phyloP scores from a whole-genome alignment of 768 basidiomycete species.

The Leccinum longicurvipes region DNA sequence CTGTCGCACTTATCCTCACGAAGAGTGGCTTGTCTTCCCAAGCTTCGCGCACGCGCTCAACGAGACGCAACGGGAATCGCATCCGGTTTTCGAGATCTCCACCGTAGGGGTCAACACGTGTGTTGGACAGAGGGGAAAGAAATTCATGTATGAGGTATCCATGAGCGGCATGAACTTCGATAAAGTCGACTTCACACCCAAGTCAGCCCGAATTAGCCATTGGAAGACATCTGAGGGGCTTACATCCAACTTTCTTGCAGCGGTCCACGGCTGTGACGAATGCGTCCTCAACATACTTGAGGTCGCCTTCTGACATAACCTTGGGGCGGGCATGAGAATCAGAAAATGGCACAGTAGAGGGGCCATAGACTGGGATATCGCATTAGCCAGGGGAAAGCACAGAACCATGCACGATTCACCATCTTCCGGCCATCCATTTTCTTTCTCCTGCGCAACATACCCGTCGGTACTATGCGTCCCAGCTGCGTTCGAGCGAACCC shows the following conservation, averaged over 20 bases:
- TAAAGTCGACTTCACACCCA: constrained; percentile 53
- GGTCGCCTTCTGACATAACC: constrained; percentile 51
- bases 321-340: constrained; percentile 54
- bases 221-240: constrained; percentile 15
- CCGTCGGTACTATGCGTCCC: constrained; percentile 30
- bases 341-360: constrained; percentile 56
- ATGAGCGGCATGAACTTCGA: constrained; percentile 73
- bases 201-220: constrained; percentile 8
- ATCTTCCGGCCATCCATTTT: constrained; percentile 66
- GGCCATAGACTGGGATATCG: constrained; percentile 50
- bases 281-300: constrained; percentile 57
- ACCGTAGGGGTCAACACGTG: constrained; percentile 67
- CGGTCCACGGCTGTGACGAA: constrained; percentile 54
- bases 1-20: constrained; percentile 62
- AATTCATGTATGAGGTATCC: constrained; percentile 62
- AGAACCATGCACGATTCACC: constrained; percentile 35
- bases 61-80: constrained; percentile 60
- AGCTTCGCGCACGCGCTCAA: constrained; percentile 46
- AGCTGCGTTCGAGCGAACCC: constrained; percentile 45
- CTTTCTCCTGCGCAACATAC: constrained; percentile 44
- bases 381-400: background rate
- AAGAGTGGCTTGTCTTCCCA: constrained; percentile 71
- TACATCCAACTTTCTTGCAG: constrained; percentile 61
- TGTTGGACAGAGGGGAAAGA: constrained; percentile 72
- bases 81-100: constrained; percentile 72